These are phyloP conservation scores for Chalciporus sp. DNA, from an alignment of 1,284 basidiomycete species.

Conservation along the genomic window DNA sequence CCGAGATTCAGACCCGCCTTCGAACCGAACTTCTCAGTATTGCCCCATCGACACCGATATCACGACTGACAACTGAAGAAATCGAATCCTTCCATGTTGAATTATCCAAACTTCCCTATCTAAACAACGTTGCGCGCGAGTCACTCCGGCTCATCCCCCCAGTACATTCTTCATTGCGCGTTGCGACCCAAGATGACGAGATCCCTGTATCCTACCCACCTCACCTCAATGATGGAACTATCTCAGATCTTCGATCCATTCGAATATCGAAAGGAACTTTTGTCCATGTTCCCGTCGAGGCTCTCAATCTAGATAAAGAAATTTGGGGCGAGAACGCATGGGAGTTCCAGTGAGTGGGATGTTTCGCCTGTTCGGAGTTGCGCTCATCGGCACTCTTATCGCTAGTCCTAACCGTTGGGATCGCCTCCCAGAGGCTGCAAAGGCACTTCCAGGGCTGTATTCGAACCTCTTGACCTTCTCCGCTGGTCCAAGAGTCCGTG, in stretches of 20 bases:
- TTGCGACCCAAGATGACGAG: conserved; percentile 72
- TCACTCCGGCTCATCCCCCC: conserved; percentile 75
- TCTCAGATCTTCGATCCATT: conserved; percentile 46
- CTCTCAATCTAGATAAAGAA: conserved; percentile 70
- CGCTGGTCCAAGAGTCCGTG: conserved; percentile 71
- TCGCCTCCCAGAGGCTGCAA: conserved; percentile 63
- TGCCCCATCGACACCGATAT: conserved; percentile 36
- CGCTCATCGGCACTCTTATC: conserved; percentile 2
- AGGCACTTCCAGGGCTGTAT: conserved; percentile 66
- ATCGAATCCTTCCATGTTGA: conserved; percentile 55
- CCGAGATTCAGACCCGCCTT: conserved; percentile 62
- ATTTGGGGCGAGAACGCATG: conserved; percentile 80
- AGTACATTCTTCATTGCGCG: conserved; percentile 77
- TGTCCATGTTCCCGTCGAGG: conserved; percentile 76
- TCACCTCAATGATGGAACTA: conserved; percentile 52
- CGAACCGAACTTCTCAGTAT: conserved; percentile 60
- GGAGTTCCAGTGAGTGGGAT: conserved; percentile 65
- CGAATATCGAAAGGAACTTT: conserved; percentile 65
- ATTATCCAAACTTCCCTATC: conserved; percentile 66
- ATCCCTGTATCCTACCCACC: conserved; percentile 72
- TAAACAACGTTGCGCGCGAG: conserved; percentile 80
- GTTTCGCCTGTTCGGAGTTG: neutral
- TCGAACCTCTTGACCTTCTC: conserved; percentile 75
- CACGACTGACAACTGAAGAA: conserved; percentile 57
- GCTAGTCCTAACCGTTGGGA: conserved; percentile 79